Percentiles rank a stretch among this genome's conserved stretches.
phyloP scores from a whole-genome alignment of 116 monocot genomes.

The Dioscorea cayenensis region DNA sequence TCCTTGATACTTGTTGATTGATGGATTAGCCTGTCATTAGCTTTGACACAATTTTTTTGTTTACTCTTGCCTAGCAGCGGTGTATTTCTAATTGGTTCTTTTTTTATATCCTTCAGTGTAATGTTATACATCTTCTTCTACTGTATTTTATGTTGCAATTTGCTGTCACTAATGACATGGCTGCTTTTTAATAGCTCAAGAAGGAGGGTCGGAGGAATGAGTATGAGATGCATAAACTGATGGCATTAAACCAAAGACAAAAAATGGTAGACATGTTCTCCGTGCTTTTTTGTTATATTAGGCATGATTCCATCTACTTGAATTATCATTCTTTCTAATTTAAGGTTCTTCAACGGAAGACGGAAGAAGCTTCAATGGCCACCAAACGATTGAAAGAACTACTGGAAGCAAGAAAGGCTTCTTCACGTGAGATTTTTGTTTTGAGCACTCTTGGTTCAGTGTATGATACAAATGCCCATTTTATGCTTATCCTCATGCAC shows the following conservation, averaged over 20 bases:
- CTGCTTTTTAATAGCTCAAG: slow-evolving; percentile 54
- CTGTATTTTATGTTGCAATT: no score
- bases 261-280: slow-evolving; percentile 64
- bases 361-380: slow-evolving; percentile 87
- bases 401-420: slow-evolving; percentile 68
- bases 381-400: slow-evolving; percentile 84
- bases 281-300: neutral
- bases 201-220: slow-evolving; percentile 92
- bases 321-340: slow-evolving; percentile 3
- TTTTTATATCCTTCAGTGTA: no score
- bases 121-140: no score
- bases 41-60: no score
- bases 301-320: neutral
- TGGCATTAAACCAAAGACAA: slow-evolving; percentile 89
- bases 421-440: slow-evolving; percentile 59
- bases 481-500: neutral
- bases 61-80: no score
- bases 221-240: slow-evolving; percentile 96
- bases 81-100: no score
- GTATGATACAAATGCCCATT: no score
- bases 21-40: no score
- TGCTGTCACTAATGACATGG: no score
- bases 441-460: neutral
- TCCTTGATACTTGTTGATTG: no score
- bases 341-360: slow-evolving; percentile 92